These are phyloP conservation scores for Marasmius fiardii DNA, from an alignment of 1,284 basidiomycete species.

Conservation along the genomic window DNA sequence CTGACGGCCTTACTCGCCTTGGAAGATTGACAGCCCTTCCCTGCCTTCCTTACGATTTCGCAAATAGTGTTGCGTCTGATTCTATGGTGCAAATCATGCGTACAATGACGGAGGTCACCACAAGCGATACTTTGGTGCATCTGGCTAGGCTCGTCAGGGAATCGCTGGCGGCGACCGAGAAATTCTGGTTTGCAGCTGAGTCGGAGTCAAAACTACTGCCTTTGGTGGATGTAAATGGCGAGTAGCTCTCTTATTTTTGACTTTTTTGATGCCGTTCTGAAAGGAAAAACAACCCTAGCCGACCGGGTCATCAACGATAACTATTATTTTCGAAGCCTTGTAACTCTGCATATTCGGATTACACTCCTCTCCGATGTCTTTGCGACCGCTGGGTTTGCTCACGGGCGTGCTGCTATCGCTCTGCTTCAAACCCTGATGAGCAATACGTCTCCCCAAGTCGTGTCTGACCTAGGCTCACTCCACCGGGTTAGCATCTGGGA, in stretches of 20 bases:
- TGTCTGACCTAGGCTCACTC: constrained; percentile 76
- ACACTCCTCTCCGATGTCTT: constrained; percentile 89
- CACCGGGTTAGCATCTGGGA: constrained; percentile 89
- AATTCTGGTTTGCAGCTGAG: constrained; percentile 63
- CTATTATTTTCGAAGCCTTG: constrained; percentile 69
- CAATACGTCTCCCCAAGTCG: constrained; percentile 58
- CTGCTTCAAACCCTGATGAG: constrained; percentile 77
- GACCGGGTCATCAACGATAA: constrained; percentile 57
- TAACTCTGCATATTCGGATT: constrained; percentile 75
- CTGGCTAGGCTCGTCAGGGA: constrained; percentile 71
- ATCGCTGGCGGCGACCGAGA: constrained; percentile 67
- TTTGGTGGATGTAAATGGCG: constrained; percentile 55
- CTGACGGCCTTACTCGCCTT: constrained; percentile 75
- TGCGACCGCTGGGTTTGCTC: constrained; percentile 81
- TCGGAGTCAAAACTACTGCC: constrained; percentile 58
- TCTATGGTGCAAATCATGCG: constrained; percentile 88
- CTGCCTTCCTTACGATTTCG: constrained; percentile 89
- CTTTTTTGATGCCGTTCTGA: constrained; percentile 5
- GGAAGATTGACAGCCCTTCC: constrained; percentile 80
- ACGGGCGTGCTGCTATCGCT: constrained; percentile 73
- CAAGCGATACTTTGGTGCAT: constrained; percentile 71
- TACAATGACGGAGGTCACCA: constrained; percentile 84
- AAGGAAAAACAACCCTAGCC: constrained; percentile 24
- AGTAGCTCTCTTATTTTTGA: constrained; percentile 13
- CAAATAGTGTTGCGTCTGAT: constrained; percentile 77